These are phyloP conservation scores for Licmophora abbreviata DNA, from an alignment of 108 stramenopile species.

Conservation along the genomic window DNA sequence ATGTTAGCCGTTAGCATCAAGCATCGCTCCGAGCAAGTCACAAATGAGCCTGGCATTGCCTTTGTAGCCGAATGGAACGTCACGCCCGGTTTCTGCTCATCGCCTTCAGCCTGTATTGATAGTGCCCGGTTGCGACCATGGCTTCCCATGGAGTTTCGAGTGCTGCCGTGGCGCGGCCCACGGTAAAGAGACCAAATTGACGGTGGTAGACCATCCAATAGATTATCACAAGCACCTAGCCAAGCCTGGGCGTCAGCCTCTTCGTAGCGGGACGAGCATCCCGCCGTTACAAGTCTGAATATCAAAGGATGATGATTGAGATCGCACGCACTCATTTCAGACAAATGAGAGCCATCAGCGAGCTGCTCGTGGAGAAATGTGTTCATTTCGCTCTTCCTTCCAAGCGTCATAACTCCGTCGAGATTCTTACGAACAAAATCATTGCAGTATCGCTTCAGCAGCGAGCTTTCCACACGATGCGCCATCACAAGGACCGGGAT, in stretches of 20 bases:
- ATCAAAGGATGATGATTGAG: slow-evolving; percentile 54
- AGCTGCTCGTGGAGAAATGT: slow-evolving; percentile 40
- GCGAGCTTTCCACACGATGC: slow-evolving; percentile 34
- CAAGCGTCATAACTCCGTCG: slow-evolving; percentile 70
- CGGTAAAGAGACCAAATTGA: slow-evolving; percentile 2
- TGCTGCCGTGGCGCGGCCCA: too few relatives aligned
- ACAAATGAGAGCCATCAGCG: slow-evolving; percentile 13
- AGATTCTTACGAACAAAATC: slow-evolving; percentile 63
- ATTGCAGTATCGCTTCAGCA: slow-evolving; percentile 46
- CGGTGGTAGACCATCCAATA: slow-evolving; percentile 17
- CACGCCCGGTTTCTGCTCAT: not conserved
- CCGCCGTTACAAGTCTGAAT: slow-evolving; percentile 16
- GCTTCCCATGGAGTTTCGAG: not conserved
- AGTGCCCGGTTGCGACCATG: not conserved
- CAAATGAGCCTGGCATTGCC: not conserved
- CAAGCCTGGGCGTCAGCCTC: slow-evolving; percentile 17
- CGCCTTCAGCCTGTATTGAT: not conserved
- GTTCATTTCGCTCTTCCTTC: slow-evolving; percentile 43
- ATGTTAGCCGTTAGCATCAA: slow-evolving; percentile 2
- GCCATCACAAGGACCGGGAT: slow-evolving; percentile 59
- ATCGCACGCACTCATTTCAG: slow-evolving; percentile 19
- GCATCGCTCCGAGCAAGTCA: slow-evolving; percentile 5
- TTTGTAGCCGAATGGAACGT: not conserved
- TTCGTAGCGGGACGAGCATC: slow-evolving; percentile 6
- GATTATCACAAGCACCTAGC: slow-evolving; percentile 9